Conservation (phyloP, 139 green algal genomes). For the Eudorina sp. region DNA sequence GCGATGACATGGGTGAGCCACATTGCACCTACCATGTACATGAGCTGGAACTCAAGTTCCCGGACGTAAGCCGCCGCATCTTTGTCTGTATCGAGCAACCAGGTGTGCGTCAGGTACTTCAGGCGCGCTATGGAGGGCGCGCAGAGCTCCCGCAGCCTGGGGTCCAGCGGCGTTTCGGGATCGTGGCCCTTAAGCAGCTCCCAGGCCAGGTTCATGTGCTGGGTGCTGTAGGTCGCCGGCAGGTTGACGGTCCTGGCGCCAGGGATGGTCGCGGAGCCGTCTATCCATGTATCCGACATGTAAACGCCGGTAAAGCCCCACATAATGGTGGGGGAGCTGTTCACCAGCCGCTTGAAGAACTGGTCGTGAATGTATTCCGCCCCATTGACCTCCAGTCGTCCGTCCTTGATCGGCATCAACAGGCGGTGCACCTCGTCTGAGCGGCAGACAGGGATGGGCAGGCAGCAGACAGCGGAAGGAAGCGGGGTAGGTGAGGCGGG, state of each 20-base stretch:
- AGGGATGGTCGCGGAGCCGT: not conserved
- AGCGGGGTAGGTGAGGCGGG: not conserved
- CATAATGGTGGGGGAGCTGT: slow-evolving; percentile 15
- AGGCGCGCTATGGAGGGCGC: slow-evolving; percentile 5
- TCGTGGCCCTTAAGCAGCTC: not conserved
- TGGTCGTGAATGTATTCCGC: not conserved
- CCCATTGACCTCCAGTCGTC: not conserved
- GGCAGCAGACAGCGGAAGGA: not conserved
- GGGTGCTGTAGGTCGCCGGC: slow-evolving; percentile 4
- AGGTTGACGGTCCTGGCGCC: not conserved
- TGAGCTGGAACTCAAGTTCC: not conserved
- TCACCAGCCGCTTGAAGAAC: slow-evolving; percentile 6
- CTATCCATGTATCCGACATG: slow-evolving; percentile 24
- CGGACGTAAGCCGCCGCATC: slow-evolving; percentile 26
- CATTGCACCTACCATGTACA: too few species aligned
- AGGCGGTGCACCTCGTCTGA: not conserved
- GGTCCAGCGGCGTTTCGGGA: not conserved
- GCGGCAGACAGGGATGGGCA: not conserved
- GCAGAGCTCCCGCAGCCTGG: slow-evolving; percentile 13
- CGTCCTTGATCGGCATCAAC: not conserved
- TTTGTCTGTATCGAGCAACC: not conserved
- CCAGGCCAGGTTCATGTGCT: slow-evolving; percentile 12
- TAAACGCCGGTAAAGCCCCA: not conserved
- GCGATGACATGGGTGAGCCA: too few species aligned
- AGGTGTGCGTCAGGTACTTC: too few species aligned